Percentiles rank a stretch among this genome's conserved stretches.
Conservation (phyloP, 2,329 filamentous ascomycete species). For the Rasamsonia emersonii region DNA sequence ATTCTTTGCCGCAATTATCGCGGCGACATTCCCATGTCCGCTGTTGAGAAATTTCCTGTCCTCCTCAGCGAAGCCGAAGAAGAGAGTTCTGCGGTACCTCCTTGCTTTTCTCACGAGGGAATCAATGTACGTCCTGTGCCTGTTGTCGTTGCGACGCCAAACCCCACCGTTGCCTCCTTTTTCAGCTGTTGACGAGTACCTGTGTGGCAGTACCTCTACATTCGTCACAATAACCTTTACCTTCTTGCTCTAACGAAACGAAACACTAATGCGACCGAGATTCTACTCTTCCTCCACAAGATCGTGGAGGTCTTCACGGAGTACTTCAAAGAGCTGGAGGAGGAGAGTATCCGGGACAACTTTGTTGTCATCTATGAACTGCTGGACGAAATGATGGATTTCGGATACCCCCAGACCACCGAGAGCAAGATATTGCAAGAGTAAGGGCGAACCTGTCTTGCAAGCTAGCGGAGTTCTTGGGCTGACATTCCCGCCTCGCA, state of each 20-base stretch:
- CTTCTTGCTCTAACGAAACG: constrained; percentile 95
- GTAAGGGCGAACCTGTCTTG: constrained; percentile 28
- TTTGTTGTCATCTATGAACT: constrained; percentile 99
- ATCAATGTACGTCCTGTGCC: constrained; percentile 66
- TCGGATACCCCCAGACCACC: constrained; percentile 97
- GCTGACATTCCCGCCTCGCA: constrained; percentile 15
- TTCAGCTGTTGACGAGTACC: constrained; percentile 2
- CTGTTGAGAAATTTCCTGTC: constrained; percentile 94
- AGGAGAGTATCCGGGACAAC: constrained; percentile 98
- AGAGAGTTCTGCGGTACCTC: constrained; percentile 93
- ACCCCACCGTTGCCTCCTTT: constrained; percentile 1
- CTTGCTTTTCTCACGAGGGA: constrained; percentile 96
- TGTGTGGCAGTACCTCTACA: constrained; percentile 76
- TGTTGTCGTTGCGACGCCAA: constrained; percentile 4
- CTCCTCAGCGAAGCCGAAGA: constrained; percentile 97
- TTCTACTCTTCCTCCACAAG: constrained; percentile 95
- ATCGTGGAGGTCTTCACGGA: constrained; percentile 98
- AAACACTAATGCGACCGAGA: constrained; percentile 98
- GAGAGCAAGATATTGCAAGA: constrained; percentile 98
- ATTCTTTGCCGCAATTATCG: constrained; percentile 97
- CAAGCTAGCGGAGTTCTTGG: constrained; percentile 4
- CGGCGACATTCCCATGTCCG: constrained; percentile 98
- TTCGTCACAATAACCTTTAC: constrained; percentile 98
- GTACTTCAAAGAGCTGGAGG: constrained; percentile 98
- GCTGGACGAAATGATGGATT: constrained; percentile 99